Base-by-base conservation (phyloP, 2,329 filamentous ascomycete genomes). In the Xylaria sp. region DNA sequence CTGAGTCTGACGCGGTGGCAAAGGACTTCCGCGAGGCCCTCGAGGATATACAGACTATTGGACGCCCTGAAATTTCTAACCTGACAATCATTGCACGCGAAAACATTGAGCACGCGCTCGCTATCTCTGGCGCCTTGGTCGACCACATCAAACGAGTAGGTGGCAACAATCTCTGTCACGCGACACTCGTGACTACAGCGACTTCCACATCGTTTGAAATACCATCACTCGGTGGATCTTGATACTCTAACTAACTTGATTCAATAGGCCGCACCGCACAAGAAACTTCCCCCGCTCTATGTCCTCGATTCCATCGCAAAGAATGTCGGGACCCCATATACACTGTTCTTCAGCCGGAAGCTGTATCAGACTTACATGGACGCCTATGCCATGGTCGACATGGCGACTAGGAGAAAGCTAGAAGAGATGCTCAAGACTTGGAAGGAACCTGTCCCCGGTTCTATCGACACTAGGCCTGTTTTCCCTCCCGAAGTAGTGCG, bases 241-340 rank as follows among this genome's bases (percentile, higher is more conserved):
- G 9, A 12, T 53, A 47, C 36, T 58, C 64, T 69, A 72, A 76
- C 85, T 87, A 75, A 87, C 77, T 69, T 66, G n/a, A 53, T 64
- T 60, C 58, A 50, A 72, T 81, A 99, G 96, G 93, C 92, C 63
- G 89, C 93, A 54, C 94, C 96, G 47, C 87, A 89, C 69, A 94
- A 94, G 80, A 99, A 98, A 78, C 85, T 99, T 2, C 94, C 96
- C 19, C 93, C 96, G n/a, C 86, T 99, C 32, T 99, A 98, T 82
- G 93, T 99, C 72, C 90, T 99, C 77, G 96, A 99, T 82, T 98
- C 95, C 17, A 95, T 99, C 69, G 94, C 97, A 78, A 99, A 99
- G 82, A 98, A 99, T 84, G 94, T 99, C 70, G 96, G 96, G 69
- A 98, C 95, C 0, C 96, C 96, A 7, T 99, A 99, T 81, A 98